Base-by-base conservation (phyloP, 371 early-diverging fungal genomes). In the Mycotypha africana region DNA sequence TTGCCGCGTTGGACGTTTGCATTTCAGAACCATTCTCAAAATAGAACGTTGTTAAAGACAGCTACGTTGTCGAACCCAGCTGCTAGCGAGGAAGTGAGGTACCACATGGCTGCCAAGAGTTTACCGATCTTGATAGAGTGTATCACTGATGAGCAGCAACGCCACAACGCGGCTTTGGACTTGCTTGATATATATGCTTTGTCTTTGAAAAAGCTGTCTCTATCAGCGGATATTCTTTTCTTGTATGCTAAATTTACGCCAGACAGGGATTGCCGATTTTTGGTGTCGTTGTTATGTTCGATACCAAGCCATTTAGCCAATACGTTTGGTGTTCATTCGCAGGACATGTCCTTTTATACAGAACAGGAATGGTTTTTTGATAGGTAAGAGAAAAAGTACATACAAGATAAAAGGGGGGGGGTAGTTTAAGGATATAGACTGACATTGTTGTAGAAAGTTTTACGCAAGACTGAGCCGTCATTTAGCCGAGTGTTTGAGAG, bases 301-400 rank as follows among this genome's bases (percentile, higher is more conserved):
- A 56, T 65, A 8, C 61, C 70, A 0, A 39, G 54, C 19, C 57
- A 54, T 26, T 24, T 69, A 11, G 53, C 42, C 19, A 69, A 69
- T 38, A 46, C 51, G 4, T 53, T 62, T 26, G 63, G 63, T 1
- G 17, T 62, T 15, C 53, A 56, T 22, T 5, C 30, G 4, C 17
- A 36, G 34, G 19, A 32, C 14, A 30, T 39, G 7, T 20, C n/a
- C 1, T 51, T 45, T 7, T 20, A 28, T 26, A 15, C 7, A 0
- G 24, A 57, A 19, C 37, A 51, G 21, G 57, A 37, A 24, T 58
- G 53, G 49, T 53, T 45, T 46, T 32, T 35, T 25, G 49, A 49
- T 12, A 48, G 42, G 46, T 45, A 45, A 16, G 15, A n/a, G 4
- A 22, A 16, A 31, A 37, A 10, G 30, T n/a, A 28, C 11, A 28